Evolutionary conservation across 2,329 filamentous ascomycete genomes (phyloP), one percentile per base, ranked within the genome.

Genomic region (Hypoxylon sp.): DNA sequence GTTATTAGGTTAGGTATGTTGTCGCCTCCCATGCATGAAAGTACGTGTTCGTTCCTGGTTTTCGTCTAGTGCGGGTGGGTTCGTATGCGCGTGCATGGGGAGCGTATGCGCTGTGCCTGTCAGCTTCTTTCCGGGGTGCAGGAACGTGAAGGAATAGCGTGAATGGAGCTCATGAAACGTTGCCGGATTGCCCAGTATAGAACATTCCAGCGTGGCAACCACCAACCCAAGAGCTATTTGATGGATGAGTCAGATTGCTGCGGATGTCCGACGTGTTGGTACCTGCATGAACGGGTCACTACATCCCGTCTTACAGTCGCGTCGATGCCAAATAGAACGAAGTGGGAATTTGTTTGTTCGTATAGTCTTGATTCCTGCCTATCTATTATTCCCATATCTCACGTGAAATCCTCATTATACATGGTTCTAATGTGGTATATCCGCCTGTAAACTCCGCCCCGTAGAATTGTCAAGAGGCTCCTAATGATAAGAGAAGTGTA

Each of bases 241-340:
- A 60, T 42, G 17, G 60, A 61, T 70, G 64, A 70, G 65, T 70
- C 68, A 68, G 65, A 68, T 21, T 31, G 24, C 47, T 61, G 56
- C 55, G 52, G 35, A 65, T 59, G 53, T 65, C 59, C 53, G 52
- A 60, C 15, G 17, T 58, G 44, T 47, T 56, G 56, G 67, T 65
- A 62, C 67, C 64, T 70, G 67, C 64, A 67, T 67, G 27, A 54
- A 58, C 31, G 10, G 55, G 50, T 55, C 50, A 65, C 62, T 11
- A 53, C 54, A 11, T 53, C 19, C 17, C 17, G 47, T 62, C 29
- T 56, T 42, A 67, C 31, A 39, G 46, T 52, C 53, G 19, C 44
- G 60, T 67, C n/a, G 48, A 51, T 51, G 52, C 58, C 29, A 67
- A 46, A 31, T 52, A 31, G 24, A 56, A 21, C 8, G 7, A 46